These are phyloP conservation scores for Apophysomyces trapeziformis DNA, from an alignment of 371 early-diverging fungal genomes.

Conservation along the genomic window DNA sequence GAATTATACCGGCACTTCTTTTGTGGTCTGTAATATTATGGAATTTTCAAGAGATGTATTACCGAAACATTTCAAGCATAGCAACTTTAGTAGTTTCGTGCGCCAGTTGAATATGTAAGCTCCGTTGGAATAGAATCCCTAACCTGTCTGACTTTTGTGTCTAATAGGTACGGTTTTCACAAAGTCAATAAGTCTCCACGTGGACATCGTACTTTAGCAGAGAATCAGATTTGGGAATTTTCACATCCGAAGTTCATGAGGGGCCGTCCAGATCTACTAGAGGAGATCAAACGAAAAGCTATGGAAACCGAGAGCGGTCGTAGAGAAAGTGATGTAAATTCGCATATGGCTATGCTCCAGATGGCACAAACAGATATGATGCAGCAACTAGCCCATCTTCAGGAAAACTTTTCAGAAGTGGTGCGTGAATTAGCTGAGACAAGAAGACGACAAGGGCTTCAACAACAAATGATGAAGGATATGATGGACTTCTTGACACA, in stretches of 20 bases:
- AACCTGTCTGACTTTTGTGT: background rate
- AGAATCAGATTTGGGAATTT: constrained; percentile 88
- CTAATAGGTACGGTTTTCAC: constrained; percentile 73
- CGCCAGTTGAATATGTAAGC: constrained; percentile 80
- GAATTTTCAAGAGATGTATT: constrained; percentile 77
- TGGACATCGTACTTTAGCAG: constrained; percentile 73
- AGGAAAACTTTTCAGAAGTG: constrained; percentile 69
- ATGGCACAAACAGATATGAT: constrained; percentile 67
- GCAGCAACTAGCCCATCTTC: constrained; percentile 71
- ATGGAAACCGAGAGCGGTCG: constrained; percentile 72
- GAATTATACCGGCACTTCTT: constrained; percentile 80
- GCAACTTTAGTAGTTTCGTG: constrained; percentile 81
- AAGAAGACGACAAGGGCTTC: constrained; percentile 55
- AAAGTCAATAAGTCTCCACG: constrained; percentile 81
- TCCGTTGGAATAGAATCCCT: background rate
- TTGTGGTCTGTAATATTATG: constrained; percentile 82
- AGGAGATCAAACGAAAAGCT: constrained; percentile 79
- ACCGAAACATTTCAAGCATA: constrained; percentile 81
- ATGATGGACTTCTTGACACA: constrained; percentile 56
- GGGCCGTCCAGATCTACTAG: constrained; percentile 72
- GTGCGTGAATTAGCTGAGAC: constrained; percentile 71
- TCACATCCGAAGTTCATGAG: constrained; percentile 79
- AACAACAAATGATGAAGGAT: constrained; percentile 60
- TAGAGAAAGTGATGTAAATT: constrained; percentile 67
- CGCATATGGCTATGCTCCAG: constrained; percentile 69